These are phyloP conservation scores for Neonectria hederae DNA, from an alignment of 2,329 filamentous ascomycete genomes.

Conservation along the genomic window DNA sequence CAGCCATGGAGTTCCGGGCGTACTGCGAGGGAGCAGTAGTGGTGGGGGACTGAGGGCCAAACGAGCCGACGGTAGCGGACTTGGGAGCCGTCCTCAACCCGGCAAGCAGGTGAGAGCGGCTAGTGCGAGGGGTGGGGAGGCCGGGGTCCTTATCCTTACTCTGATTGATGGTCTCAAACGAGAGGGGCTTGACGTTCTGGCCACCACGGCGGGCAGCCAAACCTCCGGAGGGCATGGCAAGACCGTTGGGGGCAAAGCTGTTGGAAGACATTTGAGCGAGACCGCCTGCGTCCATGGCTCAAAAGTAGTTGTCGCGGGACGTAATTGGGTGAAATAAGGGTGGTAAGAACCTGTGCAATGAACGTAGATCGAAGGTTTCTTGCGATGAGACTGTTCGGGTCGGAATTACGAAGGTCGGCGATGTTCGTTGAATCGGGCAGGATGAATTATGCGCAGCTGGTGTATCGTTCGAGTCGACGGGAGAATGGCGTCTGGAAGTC, in stretches of 20 bases:
- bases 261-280: conserved; percentile 99
- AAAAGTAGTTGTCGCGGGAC: conserved; percentile 38
- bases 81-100: conserved; percentile 94
- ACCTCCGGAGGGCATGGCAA: conserved; percentile 80
- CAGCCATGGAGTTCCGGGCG: conserved; percentile 55
- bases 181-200: conserved; percentile 90
- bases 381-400: conserved; percentile 26
- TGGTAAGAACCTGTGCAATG: conserved; percentile 31
- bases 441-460: conserved; percentile 39
- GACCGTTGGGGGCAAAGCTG: conserved; percentile 75
- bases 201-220: conserved; percentile 87
- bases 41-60: conserved; percentile 72
- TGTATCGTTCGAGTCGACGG: conserved; percentile 38
- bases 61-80: conserved; percentile 76
- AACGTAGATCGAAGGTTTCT: conserved; percentile 33
- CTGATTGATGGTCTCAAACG: conserved; percentile 75
- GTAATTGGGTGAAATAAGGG: conserved; percentile 9
- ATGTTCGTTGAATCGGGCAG: conserved; percentile 29
- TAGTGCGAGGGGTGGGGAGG: conserved; percentile 86
- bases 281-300: conserved; percentile 93
- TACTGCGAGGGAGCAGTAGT: conserved; percentile 52
- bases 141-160: conserved; percentile 72
- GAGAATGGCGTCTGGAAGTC: conserved; percentile 27
- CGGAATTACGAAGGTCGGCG: conserved; percentile 36
- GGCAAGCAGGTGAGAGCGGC: conserved; percentile 92